A percentile compares a stretch with the other conserved stretches of the same genome.
Evolutionary conservation across 176 grass and related monocot genomes (phyloP).

Genomic region (Hsuehochloa calcarea): DNA sequence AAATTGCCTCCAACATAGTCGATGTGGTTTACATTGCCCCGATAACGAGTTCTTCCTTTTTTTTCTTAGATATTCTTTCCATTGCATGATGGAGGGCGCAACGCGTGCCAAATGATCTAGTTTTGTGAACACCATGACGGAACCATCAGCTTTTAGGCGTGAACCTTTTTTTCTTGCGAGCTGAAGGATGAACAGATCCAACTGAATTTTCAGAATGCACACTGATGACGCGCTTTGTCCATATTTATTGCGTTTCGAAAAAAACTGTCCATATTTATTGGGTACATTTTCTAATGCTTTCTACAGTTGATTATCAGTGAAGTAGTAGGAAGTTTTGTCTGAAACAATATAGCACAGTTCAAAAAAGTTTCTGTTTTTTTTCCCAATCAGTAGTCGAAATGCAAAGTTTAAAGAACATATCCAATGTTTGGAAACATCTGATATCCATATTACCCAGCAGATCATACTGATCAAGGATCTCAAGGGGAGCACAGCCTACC

Average conservation of each 20-base stretch:
- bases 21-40: too few species aligned
- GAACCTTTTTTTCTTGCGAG: neutral
- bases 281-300: neutral
- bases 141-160: neutral
- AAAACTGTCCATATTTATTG: neutral
- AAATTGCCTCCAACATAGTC: too few species aligned
- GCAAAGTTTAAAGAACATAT: neutral
- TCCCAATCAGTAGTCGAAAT: conserved; percentile 5
- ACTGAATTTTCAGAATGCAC: neutral
- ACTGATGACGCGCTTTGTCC: neutral
- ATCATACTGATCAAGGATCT: conserved; percentile 71
- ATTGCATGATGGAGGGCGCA: too few species aligned
- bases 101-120: too few species aligned
- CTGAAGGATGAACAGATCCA: neutral
- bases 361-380: neutral
- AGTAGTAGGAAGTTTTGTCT: neutral
- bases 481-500: conserved; percentile 67
- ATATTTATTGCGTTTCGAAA: neutral
- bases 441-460: conserved; percentile 52
- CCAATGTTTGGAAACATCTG: conserved; percentile 38
- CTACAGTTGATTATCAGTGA: neutral
- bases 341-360: neutral
- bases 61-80: too few species aligned
- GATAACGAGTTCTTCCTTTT: too few species aligned
- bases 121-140: conserved; percentile 4